These are phyloP conservation scores for Colletotrichum sp. DNA, from an alignment of 2,329 filamentous ascomycete species.

Conservation along the genomic window DNA sequence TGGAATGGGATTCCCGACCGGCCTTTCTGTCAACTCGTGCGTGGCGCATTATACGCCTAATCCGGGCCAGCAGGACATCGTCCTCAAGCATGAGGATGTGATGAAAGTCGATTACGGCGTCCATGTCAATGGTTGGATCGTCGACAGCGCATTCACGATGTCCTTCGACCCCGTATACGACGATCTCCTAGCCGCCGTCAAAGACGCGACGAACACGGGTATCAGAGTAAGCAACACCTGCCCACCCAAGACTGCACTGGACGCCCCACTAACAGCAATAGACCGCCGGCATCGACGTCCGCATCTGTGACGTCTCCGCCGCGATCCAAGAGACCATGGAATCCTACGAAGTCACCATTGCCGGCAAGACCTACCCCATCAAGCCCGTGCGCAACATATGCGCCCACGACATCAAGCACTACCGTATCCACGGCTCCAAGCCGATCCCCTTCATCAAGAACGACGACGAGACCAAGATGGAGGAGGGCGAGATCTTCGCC, in stretches of 20 bases:
- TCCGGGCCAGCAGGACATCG: constrained; percentile 76
- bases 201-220: constrained; percentile 83
- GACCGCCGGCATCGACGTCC: constrained; percentile 83
- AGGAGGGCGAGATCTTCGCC: constrained; percentile 93
- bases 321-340: constrained; percentile 92
- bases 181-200: constrained; percentile 74
- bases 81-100: constrained; percentile 75
- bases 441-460: constrained; percentile 93
- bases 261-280: neutral
- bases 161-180: constrained; percentile 78
- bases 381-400: constrained; percentile 88
- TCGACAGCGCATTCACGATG: constrained; percentile 82
- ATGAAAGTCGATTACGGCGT: constrained; percentile 86
- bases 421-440: constrained; percentile 91
- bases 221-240: constrained; percentile 54
- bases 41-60: constrained; percentile 90
- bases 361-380: constrained; percentile 78
- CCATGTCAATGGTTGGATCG: constrained; percentile 80
- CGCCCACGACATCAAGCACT: constrained; percentile 88
- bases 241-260: accelerated
- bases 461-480: constrained; percentile 91
- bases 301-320: constrained; percentile 84
- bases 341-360: constrained; percentile 86
- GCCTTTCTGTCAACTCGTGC: constrained; percentile 83
- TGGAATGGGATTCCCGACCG: constrained; percentile 87